Base-by-base conservation (phyloP, 768 basidiomycete genomes). In the Phaeotremella fagi region DNA sequence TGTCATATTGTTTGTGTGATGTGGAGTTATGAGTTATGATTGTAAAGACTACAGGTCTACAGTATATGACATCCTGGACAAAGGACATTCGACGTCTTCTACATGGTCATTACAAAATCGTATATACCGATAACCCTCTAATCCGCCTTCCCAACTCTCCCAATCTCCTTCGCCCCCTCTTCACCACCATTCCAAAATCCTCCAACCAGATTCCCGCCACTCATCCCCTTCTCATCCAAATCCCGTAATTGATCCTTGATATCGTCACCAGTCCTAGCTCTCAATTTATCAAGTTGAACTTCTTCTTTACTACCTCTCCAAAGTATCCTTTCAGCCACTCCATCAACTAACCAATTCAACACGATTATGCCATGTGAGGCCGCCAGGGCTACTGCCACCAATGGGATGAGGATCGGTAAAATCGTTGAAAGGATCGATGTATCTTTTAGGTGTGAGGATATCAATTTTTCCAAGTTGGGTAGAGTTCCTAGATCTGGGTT, bases 361-460 rank as follows among this genome's bases (percentile, higher is more conserved):
- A 90, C 57, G 52, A 90, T 77, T 75, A 85, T 94, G n/a, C 80
- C 85, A 71, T 98, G 94, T 41, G 85, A 87, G n/a, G 90, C 84
- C 3, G 82, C 80, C 35, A 97, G 80, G 1, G 90, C 87, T 36
- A 94, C 77, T 18, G 89, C 73, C 7, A 84, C 73, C 2, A 87
- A 84, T 27, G 82, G 83, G 52, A 84, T 56, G 6, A 89, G 74
- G 16, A 60, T 67, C 1, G 68, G 61, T 25, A 62, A 57, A 31
- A 55, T 44, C 12, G 50, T 59, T 33, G 57, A 64, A 37, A 55
- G 42, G 11, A 52, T 63, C 4, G 48, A 64, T 1, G 63, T 56
- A 36, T 48, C 45, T 26, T 60, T 48, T 28, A 43, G 54, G 44
- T 67, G 63, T 26, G 59, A 57, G 3, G 59, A 55, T 25, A 64